Base-by-base conservation (phyloP, 176 grass and related monocot genomes). In the Carex scoparia region DNA sequence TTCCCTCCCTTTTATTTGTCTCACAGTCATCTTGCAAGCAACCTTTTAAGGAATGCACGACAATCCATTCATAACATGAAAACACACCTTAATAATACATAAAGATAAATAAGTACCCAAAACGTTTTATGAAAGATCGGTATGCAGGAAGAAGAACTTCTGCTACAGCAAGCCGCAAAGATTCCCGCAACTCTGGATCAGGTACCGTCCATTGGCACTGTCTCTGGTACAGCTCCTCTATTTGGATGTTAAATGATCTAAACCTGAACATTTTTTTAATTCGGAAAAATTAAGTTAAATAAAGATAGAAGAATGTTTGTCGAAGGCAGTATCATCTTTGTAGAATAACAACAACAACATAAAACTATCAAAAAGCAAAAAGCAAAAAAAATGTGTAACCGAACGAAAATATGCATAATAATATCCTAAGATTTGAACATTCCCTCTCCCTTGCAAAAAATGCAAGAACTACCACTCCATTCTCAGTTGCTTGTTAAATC, bases 91-190 rank as follows among this genome's bases (percentile, higher is more conserved):
- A 69, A 61, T 60, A 59, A 84, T 51, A 81, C 86, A 91, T 33
- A 57, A 78, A 78, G 28, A 77, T 28, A 54, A 48, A 15, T n/a
- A 35, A 51, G 61, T 99, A 99, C 96, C 93, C 93, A 33, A 95
- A 99, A 44, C 91, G 93, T 58, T 92, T 94, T 54, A 92, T 79
- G 85, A 94, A 99, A 38, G 93, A 95, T 85, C 96, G 90, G 84
- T 99, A 99, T 0, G 96, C 93, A 23, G 96, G 93, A 60, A 98
- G 84, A 81, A 98, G 85, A 83, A 98, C 87, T 89, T 94, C 96
- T 32, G 96, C 96, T 74, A 99, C 91, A 0, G 93, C 96, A 42
- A 95, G 91, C 81, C 91, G 87, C 48, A 95, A 64, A 72, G 93
- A 99, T 48, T 99, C 93, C 0, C 93, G 85, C 66, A 99, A 79